These are phyloP conservation scores for Thymus mandschuricus DNA, from an alignment of 257 asterid genomes.

Conservation along the genomic window DNA sequence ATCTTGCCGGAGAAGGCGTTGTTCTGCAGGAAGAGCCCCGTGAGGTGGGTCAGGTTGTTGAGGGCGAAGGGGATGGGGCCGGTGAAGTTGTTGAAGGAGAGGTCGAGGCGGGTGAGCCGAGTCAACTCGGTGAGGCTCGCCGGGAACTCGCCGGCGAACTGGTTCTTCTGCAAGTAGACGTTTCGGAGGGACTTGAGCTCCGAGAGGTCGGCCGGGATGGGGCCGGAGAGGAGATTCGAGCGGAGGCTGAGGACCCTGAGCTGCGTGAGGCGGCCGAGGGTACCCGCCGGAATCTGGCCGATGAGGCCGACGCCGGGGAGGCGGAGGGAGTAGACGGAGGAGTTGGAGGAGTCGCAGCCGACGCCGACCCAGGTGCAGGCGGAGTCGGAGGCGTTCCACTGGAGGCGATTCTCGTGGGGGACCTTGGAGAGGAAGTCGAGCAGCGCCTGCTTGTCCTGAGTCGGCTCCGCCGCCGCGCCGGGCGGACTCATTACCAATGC, in stretches of 20 bases:
- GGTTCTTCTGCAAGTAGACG: conserved; percentile 72
- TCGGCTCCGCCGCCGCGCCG: conserved; percentile 61
- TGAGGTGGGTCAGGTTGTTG: conserved; percentile 67
- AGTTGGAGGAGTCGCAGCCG: conserved; percentile 58
- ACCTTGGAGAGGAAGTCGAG: conserved; percentile 62
- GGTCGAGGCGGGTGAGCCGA: conserved; percentile 71
- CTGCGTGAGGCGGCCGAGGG: conserved; percentile 65
- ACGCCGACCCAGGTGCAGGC: conserved; percentile 89
- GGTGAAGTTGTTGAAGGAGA: conserved; percentile 72
- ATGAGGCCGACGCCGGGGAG: conserved; percentile 91
- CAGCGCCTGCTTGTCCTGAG: conserved; percentile 78
- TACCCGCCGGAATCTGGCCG: conserved; percentile 69
- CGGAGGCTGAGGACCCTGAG: conserved; percentile 91
- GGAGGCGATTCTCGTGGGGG: conserved; percentile 72
- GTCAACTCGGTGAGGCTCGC: conserved; percentile 56
- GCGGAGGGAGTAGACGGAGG: conserved; percentile 63
- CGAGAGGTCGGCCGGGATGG: conserved; percentile 73
- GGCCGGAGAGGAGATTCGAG: conserved; percentile 72
- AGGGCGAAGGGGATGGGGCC: conserved; percentile 82
- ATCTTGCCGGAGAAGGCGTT: conserved; percentile 69
- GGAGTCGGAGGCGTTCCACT: conserved; percentile 66
- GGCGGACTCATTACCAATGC: conserved; percentile 18
- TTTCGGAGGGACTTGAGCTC: conserved; percentile 66
- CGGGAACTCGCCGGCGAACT: conserved; percentile 72
- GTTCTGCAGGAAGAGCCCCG: conserved; percentile 67